Evolutionary conservation across 2,329 filamentous ascomycete species (phyloP).

Genomic region (Penicillium fuscoglaucum): DNA sequence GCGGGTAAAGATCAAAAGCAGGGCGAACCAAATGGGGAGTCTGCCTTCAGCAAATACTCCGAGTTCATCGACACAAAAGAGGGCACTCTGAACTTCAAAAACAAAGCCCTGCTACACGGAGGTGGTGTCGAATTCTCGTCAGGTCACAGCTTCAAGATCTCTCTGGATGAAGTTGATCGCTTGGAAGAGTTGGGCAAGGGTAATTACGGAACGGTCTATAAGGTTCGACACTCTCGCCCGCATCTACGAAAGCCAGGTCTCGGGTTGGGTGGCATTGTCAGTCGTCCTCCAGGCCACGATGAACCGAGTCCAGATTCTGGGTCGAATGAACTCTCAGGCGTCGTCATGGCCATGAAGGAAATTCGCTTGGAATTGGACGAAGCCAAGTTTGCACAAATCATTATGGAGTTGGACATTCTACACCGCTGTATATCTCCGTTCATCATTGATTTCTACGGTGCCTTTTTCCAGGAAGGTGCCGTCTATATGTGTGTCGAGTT

Average conservation of each 20-base stretch:
- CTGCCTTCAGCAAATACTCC: conserved; percentile 66
- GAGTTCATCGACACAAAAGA: conserved; percentile 90
- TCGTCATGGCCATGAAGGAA: conserved; percentile 99
- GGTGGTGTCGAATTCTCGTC: conserved; percentile 90
- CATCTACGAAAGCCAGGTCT: conserved; percentile 61
- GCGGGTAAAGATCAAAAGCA: conserved; percentile 23
- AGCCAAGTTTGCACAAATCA: conserved; percentile 92
- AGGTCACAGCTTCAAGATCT: conserved; percentile 88
- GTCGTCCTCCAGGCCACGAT: conserved; percentile 33
- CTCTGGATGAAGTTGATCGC: conserved; percentile 90
- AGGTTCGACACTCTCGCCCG: conserved; percentile 80
- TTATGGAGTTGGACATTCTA: conserved; percentile 95
- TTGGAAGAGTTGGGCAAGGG: conserved; percentile 93
- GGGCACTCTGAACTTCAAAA: conserved; percentile 87
- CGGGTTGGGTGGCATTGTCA: conserved; percentile 61
- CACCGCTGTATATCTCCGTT: conserved; percentile 94
- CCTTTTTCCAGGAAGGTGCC: conserved; percentile 97
- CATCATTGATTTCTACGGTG: conserved; percentile 98
- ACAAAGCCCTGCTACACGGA: conserved; percentile 84
- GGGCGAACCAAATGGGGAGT: conserved; percentile 33
- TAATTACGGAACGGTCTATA: conserved; percentile 98
- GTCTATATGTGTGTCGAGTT: conserved; percentile 99
- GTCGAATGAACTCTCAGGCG: conserved; percentile 53
- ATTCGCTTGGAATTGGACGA: conserved; percentile 94
- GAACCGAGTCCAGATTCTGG: conserved; percentile 18